Percentiles rank a stretch among this genome's conserved stretches.
These are phyloP conservation scores for Ambrosiella cleistominuta DNA, from an alignment of 2,329 filamentous ascomycete species.

Conservation along the genomic window DNA sequence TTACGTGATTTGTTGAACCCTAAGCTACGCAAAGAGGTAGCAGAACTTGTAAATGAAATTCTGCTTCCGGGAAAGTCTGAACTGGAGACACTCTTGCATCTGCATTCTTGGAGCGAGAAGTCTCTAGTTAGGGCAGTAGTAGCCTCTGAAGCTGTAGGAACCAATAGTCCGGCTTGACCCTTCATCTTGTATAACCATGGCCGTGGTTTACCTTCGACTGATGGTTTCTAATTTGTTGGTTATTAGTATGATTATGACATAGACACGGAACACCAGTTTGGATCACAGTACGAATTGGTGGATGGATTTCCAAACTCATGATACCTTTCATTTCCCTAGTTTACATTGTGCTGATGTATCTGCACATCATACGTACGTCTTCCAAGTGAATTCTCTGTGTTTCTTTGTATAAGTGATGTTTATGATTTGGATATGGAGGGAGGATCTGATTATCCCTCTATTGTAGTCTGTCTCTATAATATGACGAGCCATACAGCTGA, in stretches of 20 bases:
- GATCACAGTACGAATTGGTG: too few species aligned
- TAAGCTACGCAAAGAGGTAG: slow-evolving; percentile 64
- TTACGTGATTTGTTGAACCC: slow-evolving; percentile 64
- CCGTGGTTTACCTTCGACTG: too few species aligned
- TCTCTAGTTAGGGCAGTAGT: background rate
- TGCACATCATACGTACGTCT: too few species aligned
- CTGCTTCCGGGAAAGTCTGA: slow-evolving; percentile 56
- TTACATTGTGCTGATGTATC: too few species aligned
- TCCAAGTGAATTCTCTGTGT: background rate
- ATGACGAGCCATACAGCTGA: background rate
- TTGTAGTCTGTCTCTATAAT: background rate
- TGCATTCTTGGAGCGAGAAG: slow-evolving; percentile 56
- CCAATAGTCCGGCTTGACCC: too few species aligned
- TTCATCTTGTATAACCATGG: too few species aligned
- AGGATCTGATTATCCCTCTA: background rate
- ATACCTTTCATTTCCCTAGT: too few species aligned
- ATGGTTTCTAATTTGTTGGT: too few species aligned
- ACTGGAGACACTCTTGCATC: slow-evolving; percentile 61
- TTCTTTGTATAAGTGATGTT: background rate
- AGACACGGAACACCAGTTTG: too few species aligned
- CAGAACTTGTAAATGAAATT: slow-evolving; percentile 77
- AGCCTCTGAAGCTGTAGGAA: too few species aligned
- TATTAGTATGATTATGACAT: too few species aligned
- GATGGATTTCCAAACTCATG: too few species aligned
- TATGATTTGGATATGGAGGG: background rate